These are phyloP conservation scores for Pyrenopolyporus hunteri DNA, from an alignment of 495 filamentous ascomycete species.

Conservation along the genomic window DNA sequence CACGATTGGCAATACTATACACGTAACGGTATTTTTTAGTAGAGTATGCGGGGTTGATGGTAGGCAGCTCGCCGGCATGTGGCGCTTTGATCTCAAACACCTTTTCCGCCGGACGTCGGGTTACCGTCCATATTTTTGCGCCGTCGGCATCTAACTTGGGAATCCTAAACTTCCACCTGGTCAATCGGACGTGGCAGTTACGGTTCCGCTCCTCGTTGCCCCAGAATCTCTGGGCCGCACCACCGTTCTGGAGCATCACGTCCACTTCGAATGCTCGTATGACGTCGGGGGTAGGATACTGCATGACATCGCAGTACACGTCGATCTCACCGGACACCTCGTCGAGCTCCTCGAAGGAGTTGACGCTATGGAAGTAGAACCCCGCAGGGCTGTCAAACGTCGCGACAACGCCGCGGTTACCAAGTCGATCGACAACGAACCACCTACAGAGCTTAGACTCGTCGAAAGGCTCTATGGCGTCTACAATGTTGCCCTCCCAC, in stretches of 20 bases:
- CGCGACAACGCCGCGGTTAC: slow-evolving; percentile 61
- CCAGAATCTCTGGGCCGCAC: slow-evolving; percentile 37
- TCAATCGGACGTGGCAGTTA: slow-evolving; percentile 44
- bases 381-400: slow-evolving; percentile 64
- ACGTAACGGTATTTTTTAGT: slow-evolving; percentile 66
- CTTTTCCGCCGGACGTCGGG: slow-evolving; percentile 29
- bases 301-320: slow-evolving; percentile 63
- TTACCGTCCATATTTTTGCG: not conserved
- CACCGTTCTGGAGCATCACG: slow-evolving; percentile 56
- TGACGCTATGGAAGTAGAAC: slow-evolving; percentile 79
- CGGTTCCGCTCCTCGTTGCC: slow-evolving; percentile 42
- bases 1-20: slow-evolving; percentile 64
- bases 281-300: slow-evolving; percentile 61
- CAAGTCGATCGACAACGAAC: slow-evolving; percentile 69
- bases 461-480: slow-evolving; percentile 61
- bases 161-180: slow-evolving; percentile 56
- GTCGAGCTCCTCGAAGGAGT: slow-evolving; percentile 68
- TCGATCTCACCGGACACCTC: slow-evolving; percentile 45
- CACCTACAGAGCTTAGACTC: slow-evolving; percentile 60
- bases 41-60: slow-evolving; percentile 65
- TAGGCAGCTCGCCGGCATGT: slow-evolving; percentile 65
- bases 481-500: slow-evolving; percentile 62
- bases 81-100: slow-evolving; percentile 51
- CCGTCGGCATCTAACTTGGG: slow-evolving; percentile 24
- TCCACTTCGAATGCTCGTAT: slow-evolving; percentile 64